Evolutionary conservation across 169 alveolate species (phyloP).

Genomic region (Plasmodium vivax): DNA sequence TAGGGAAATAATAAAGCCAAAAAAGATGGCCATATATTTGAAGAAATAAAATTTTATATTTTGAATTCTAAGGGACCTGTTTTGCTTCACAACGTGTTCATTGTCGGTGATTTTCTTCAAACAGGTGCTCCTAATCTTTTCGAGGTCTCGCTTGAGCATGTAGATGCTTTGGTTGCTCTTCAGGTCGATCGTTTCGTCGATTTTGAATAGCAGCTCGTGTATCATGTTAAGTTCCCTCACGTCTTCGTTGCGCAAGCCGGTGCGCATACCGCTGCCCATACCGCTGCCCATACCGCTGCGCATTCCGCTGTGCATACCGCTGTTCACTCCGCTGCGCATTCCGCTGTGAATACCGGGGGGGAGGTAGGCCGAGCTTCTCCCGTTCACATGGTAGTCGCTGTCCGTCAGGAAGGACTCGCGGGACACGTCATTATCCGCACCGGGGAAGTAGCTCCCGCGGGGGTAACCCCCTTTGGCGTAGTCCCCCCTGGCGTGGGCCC

Average conservation of each 20-base stretch:
- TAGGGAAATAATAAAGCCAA: slow-evolving; percentile 50
- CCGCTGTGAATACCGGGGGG: background rate
- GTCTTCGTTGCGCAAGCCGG: slow-evolving; percentile 6
- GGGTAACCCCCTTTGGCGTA: background rate
- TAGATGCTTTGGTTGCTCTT: slow-evolving; percentile 67
- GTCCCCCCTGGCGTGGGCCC: background rate
- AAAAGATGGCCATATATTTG: slow-evolving; percentile 53
- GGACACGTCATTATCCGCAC: background rate
- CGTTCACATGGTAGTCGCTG: background rate
- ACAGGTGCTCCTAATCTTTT: slow-evolving; percentile 35
- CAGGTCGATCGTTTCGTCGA: slow-evolving; percentile 48
- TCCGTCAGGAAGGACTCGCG: background rate
- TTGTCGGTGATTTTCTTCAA: slow-evolving; percentile 28
- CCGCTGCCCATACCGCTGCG: background rate
- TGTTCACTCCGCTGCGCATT: background rate
- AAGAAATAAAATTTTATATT: slow-evolving; percentile 58
- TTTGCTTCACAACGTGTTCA: slow-evolving; percentile 32
- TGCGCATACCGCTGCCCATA: background rate
- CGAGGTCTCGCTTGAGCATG: slow-evolving; percentile 52
- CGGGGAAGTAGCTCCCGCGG: background rate
- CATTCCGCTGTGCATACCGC: background rate
- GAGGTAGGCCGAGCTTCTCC: background rate
- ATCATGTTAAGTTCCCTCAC: slow-evolving; percentile 52
- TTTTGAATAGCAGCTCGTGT: slow-evolving; percentile 37
- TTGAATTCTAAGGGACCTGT: slow-evolving; percentile 50